These are phyloP conservation scores for Pseudocercospora crystallina DNA, from an alignment of 2,329 filamentous ascomycete genomes.

Conservation along the genomic window DNA sequence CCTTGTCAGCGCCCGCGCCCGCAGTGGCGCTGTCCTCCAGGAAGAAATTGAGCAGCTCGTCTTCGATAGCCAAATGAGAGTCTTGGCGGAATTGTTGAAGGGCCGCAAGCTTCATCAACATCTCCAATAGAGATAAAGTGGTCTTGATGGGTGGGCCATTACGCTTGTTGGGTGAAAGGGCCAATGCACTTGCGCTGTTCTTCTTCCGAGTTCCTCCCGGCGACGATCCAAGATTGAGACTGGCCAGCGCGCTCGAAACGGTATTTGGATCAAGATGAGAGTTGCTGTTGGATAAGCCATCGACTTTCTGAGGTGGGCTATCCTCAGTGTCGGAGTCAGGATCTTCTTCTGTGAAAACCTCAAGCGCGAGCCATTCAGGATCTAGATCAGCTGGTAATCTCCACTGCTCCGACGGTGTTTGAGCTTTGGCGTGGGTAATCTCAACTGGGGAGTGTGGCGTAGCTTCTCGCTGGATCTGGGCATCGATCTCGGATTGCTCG, in stretches of 20 bases:
- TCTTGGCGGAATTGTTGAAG: constrained; percentile 90
- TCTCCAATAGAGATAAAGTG: constrained; percentile 79
- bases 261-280: neutral
- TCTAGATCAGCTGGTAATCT: constrained; percentile 62
- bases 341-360: constrained; percentile 71
- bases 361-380: constrained; percentile 86
- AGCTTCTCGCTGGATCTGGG: constrained; percentile 46
- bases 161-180: constrained; percentile 32
- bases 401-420: neutral
- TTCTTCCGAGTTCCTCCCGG: constrained; percentile 11
- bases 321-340: constrained; percentile 53
- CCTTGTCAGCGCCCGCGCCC: constrained; percentile 62
- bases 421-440: neutral
- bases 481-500: constrained; percentile 48
- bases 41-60: constrained; percentile 88
- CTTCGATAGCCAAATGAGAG: constrained; percentile 83
- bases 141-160: constrained; percentile 54
- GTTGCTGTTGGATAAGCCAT: constrained; percentile 7
- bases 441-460: constrained; percentile 22
- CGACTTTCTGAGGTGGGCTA: constrained; percentile 22
- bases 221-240: constrained; percentile 43
- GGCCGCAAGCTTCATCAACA: constrained; percentile 79
- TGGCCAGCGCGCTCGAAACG: constrained; percentile 41
- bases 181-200: constrained; percentile 28
- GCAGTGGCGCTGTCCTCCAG: constrained; percentile 68